These are phyloP conservation scores for Podila verticillata DNA, from an alignment of 192 early-diverging fungal genomes.

Conservation along the genomic window DNA sequence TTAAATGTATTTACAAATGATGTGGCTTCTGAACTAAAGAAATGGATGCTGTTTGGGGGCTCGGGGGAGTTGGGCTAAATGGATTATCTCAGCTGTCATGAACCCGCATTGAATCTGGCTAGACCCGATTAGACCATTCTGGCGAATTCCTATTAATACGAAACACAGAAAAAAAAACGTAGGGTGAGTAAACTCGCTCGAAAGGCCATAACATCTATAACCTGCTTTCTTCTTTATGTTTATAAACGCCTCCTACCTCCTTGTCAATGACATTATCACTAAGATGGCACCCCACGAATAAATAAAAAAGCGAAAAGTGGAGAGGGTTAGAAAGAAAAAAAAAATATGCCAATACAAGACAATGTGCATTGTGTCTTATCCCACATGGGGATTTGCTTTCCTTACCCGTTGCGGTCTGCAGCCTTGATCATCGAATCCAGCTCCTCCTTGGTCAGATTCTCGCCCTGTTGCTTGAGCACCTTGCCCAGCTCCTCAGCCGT, in stretches of 20 bases:
- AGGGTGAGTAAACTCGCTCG: not conserved
- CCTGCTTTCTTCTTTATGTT: too few relatives aligned
- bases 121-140: not conserved
- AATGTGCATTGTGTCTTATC: too few relatives aligned
- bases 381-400: not conserved
- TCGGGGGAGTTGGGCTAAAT: too few relatives aligned
- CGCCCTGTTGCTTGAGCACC: conserved; percentile 65
- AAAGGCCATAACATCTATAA: too few relatives aligned
- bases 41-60: too few relatives aligned
- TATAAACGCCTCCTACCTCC: not conserved
- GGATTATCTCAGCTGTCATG: not conserved
- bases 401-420: conserved; percentile 67
- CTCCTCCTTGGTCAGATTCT: conserved; percentile 74
- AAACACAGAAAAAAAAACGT: not conserved
- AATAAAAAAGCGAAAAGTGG: too few relatives aligned
- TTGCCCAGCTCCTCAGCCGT: conserved; percentile 55
- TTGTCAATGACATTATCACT: conserved; percentile 3
- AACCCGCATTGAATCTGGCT: not conserved
- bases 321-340: too few relatives aligned
- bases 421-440: conserved; percentile 83
- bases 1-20: too few relatives aligned
- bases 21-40: too few relatives aligned
- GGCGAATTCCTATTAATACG: conserved; percentile 1
- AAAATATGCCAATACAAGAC: too few relatives aligned
- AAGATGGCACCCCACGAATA: too few relatives aligned